Evolutionary conservation across 306 rosid species (phyloP), one percentile per base, ranked within the genome.

Genomic region (Inga laurina): DNA sequence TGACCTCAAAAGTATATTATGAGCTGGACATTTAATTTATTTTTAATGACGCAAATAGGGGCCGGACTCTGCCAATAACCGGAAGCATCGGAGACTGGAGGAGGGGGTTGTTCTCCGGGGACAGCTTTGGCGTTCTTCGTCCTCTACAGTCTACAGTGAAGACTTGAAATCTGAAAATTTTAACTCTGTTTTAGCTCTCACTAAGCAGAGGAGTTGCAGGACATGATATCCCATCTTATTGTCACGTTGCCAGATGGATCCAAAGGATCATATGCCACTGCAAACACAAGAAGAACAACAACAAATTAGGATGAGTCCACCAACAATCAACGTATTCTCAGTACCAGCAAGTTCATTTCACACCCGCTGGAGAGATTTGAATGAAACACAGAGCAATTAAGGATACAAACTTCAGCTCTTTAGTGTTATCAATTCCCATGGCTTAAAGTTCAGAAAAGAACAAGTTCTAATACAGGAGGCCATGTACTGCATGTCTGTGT

Each of bases 191-290:
- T 2, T 32, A 2, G 34, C 34, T 32, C 34, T 32, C 2, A 32
- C 34, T 32, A 32, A 32, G 34, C 34, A 32, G 34, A 32, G 34
- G 90, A 66, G 46, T 92, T 91, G 92, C 94, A 91, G 7, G 91
- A 87, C 89, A 86, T 87, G 52, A 89, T 82, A 89, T 91, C 94
- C 94, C 94, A 91, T 89, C 90, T 91, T 76, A 91, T 84, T 37
- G 94, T 91, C 74, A 91, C 90, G 39, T 89, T 91, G 68, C 94
- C 94, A 18, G 86, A 82, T 34, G 94, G 94, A 89, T 91, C 94
- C 88, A 83, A 73, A 21, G 96, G 90, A 83, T 92, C 96, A 84
- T 88, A 92, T 49, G 91, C 93, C 74, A 51, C 96, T 90, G 65
- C 59, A 72, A 75, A 37, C 22, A 79, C 78, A 84, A 54, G 61